Base-by-base conservation (phyloP, 805 yeast species). In the Lipomyces chichibuensis region DNA sequence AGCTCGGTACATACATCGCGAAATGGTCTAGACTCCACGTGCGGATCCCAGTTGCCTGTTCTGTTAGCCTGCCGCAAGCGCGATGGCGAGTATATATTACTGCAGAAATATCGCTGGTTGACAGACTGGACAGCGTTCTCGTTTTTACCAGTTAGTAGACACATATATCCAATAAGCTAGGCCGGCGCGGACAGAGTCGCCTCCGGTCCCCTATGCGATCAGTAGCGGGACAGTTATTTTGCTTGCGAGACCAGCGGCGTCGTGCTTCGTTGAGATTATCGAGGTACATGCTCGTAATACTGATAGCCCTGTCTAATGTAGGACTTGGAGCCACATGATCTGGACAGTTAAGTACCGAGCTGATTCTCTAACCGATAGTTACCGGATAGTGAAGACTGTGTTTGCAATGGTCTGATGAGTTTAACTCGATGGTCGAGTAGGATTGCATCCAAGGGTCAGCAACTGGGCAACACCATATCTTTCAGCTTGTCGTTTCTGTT, bases 401-500 rank as follows among this genome's bases (percentile, higher is more conserved):
- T 39, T 11, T 63, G 68, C 62, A 58, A 55, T 14, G 65, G 56
- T 32, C 49, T 11, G 52, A 54, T 56, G 52, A 35, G 62, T 23
- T 69, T 62, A 57, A 66, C 54, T 62, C 64, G 37, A 46, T 69
- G 65, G 71, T 65, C 35, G 71, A 29, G 20, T 69, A 53, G 43
- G 71, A 71, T 39, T 64, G 52, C 25, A 35, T 68, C 17, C 61
- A 56, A 25, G 71, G 71, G 71, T 67, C 63, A 64, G 63, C 20
- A 68, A 63, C 60, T 29, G 32, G 71, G 71, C 29, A 69, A 69
- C 51, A 68, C 71, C 20, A 66, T 69, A 29, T 46, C 62, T 20
- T 69, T 63, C 37, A 71, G 71, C 29, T 65, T 66, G 9, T 35
- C 64, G 57, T 64, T 13, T 27, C 69, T 11, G 23, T 69, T 23